Base-by-base conservation (phyloP, 768 basidiomycete genomes). In the Phanerochaete carnosa region DNA sequence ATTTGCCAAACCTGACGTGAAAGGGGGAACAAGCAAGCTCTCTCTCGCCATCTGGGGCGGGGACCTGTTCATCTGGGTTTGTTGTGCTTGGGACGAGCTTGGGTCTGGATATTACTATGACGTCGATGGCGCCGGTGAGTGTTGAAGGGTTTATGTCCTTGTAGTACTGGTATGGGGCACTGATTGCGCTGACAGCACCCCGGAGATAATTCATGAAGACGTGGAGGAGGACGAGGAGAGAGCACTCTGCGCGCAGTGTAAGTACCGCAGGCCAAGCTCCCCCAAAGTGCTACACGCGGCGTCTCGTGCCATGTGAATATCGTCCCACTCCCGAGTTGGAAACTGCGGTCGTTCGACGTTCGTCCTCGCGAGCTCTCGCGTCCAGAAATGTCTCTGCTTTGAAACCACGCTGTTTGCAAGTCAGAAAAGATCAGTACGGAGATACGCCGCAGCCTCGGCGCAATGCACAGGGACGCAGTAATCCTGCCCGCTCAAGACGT, bases 111-210 rank as follows among this genome's bases (percentile, higher is more conserved):
- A 99, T 86, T 65, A 98, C 96, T 69, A 99, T 95, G 74, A 99
- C 93, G 81, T 99, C 96, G 82, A 98, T 97, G 46, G 97, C 97
- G 47, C 97, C 96, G 3, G 95, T 97, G 60, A 99, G 85, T 0
- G 97, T 99, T 0, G 96, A 89, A 0, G 97, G 95, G 68, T 99
- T 99, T n/a, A 87, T 76, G 59, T 92, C 92, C 73, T 87, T 90
- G 81, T 94, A 94, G 77, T 94, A 94, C 62, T 91, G 89, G 72
- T 92, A 92, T 15, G 91, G 90, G 13, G 89, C 92, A 73, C 86
- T 89, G 71, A 93, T 90, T 45, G 89, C 90, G 69, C 78, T 89
- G 71, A 93, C 87, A 25, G 92, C 91, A 63, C 92, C 92, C 65
- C 92, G 87, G 70, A 94, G 76, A 74, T 94, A 94, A 78, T 94